Conservation (phyloP, 2,329 filamentous ascomycete genomes). For the Microdochium bolleyi region DNA sequence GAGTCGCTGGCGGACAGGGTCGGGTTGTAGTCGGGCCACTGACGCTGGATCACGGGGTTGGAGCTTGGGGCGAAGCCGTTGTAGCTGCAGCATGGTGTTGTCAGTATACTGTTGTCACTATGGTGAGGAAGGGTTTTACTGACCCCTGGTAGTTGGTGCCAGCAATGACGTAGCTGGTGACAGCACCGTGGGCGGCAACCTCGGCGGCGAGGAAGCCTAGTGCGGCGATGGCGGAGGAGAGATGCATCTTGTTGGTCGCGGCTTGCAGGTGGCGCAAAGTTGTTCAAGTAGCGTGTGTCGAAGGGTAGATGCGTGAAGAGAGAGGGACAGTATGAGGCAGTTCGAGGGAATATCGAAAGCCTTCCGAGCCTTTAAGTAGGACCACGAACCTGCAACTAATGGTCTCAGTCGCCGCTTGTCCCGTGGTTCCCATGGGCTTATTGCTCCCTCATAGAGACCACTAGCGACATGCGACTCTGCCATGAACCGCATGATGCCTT, state of each 20-base stretch:
- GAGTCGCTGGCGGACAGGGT: conserved; percentile 36
- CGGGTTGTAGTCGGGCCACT: conserved; percentile 51
- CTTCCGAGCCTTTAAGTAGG: no score
- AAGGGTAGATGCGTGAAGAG: no score
- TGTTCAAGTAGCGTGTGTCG: background rate
- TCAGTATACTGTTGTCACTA: background rate
- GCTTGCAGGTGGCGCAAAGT: background rate
- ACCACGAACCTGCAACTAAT: no score
- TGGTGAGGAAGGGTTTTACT: background rate
- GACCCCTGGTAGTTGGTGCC: conserved; percentile 28
- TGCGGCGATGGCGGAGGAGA: background rate
- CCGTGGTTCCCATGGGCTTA: no score
- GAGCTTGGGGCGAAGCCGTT: conserved; percentile 40
- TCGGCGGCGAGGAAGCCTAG: background rate
- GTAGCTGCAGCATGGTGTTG: conserved; percentile 16
- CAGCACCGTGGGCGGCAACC: conserved; percentile 25
- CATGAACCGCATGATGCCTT: no score
- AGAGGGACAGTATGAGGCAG: no score
- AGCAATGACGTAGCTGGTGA: conserved; percentile 38
- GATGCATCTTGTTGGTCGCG: background rate
- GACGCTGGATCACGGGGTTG: conserved; percentile 45
- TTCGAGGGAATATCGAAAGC: no score
- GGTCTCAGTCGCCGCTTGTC: no score
- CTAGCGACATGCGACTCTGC: no score
- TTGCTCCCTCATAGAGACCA: no score